Base-by-base conservation (phyloP, 2,329 filamentous ascomycete genomes). In the Fusarium bactridioides region DNA sequence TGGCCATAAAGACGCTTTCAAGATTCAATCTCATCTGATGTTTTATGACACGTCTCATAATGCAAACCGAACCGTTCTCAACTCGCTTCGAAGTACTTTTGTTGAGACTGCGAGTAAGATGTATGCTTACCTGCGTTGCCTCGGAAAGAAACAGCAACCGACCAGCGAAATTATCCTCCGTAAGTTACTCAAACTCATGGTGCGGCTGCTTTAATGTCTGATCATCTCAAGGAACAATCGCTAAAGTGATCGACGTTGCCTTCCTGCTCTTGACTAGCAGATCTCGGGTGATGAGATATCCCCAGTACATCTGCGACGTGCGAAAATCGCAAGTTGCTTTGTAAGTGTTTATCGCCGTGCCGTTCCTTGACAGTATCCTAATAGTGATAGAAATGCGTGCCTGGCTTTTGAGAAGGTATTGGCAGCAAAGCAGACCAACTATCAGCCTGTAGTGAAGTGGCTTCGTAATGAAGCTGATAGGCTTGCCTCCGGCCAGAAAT, bases 21-120 rank as follows among this genome's bases (percentile, higher is more conserved):
- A 94, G 80, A 90, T 96, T 58, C 94, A 97, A 79, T 91, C 94
- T 57, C 93, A 96, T 76, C 85, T 90, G 55, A 95, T 97, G 90
- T 93, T 94, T 79, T 91, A 93, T 76, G 94, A 97, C 80, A 93
- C 93, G 9, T 82, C 86, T 7, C 91, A 95, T 84, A 98, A 98
- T 82, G 88, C 90, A 7, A 79, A 87, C 12, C 74, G 79, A 8
- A 93, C 91, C 0, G 92, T 96, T 18, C 84, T 95, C 9, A 81
- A 83, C n/a, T 97, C 96, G 74, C 83, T 98, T 7, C 89, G 91
- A 76, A 86, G 87, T n/a, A 90, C 90, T 37, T 95, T 98, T 76
- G 77, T 85, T 23, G 94, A 97, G 80, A 91, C 93, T 11, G 94
- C 94, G 13, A 90, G 89, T 83, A 97, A 95, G 83, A 88, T 89